Percentiles rank a stretch among this genome's conserved stretches.
Conservation (phyloP, 495 filamentous ascomycete species). For the Hyaloscypha hepaticicola region DNA sequence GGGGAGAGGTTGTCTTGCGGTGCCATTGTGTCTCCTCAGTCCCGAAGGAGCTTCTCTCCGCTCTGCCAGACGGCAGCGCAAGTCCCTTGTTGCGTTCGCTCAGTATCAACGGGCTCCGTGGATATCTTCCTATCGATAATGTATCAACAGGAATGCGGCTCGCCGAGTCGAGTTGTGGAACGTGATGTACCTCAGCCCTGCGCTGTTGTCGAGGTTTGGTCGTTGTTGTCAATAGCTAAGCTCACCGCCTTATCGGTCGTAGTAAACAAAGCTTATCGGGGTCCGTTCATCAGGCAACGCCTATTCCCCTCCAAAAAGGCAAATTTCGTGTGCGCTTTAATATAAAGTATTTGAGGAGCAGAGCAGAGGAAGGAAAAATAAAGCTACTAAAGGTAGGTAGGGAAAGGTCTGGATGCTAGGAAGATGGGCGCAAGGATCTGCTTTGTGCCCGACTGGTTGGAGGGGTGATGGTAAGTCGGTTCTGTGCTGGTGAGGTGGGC, state of each 20-base stretch:
- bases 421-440: background rate
- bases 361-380: background rate
- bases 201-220: background rate
- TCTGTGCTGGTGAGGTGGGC: background rate
- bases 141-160: too few species aligned
- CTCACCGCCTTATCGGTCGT: background rate
- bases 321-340: background rate
- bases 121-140: background rate
- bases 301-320: background rate
- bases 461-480: background rate
- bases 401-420: background rate
- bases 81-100: background rate
- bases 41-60: background rate
- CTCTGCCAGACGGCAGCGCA: background rate
- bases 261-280: background rate
- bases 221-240: background rate
- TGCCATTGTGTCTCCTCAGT: constrained; percentile 39
- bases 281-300: background rate
- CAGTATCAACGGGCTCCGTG: too few species aligned
- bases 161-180: background rate
- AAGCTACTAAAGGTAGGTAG: background rate
- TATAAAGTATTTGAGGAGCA: background rate
- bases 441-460: background rate
- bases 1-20: constrained; percentile 60
- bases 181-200: background rate